A percentile compares a stretch with the other conserved stretches of the same genome.
These are phyloP conservation scores for Candida quercuum DNA, from an alignment of 805 yeast species.

Conservation along the genomic window DNA sequence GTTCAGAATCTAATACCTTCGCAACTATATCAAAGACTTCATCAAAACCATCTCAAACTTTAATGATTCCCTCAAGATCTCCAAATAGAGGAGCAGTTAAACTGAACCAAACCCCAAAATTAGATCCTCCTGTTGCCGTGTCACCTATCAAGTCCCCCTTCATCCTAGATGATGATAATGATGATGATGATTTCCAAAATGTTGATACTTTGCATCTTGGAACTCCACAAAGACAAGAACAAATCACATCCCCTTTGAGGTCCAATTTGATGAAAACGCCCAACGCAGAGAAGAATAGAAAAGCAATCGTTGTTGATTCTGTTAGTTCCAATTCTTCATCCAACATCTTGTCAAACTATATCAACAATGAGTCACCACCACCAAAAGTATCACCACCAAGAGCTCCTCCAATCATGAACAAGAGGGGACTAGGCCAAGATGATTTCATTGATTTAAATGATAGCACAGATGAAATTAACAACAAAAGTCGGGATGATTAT, in stretches of 20 bases:
- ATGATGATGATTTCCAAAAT: neutral
- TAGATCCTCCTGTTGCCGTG: constrained; percentile 17
- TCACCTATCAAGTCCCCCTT: constrained; percentile 15
- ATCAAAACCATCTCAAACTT: constrained; percentile 1
- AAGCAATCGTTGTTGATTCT: constrained; percentile 21
- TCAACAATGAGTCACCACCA: constrained; percentile 18
- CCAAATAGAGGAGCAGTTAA: constrained; percentile 13
- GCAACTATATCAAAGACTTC: neutral
- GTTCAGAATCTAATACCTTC: constrained; percentile 4
- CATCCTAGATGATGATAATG: constrained; percentile 4
- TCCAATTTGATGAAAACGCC: constrained; percentile 13
- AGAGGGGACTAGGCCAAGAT: constrained; percentile 14
- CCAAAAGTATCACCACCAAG: constrained; percentile 15
- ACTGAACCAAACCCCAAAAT: constrained; percentile 1
- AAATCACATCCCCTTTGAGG: constrained; percentile 15
- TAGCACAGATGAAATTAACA: constrained; percentile 4
- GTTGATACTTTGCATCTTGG: neutral
- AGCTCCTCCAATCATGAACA: constrained; percentile 2
- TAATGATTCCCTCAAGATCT: constrained; percentile 18
- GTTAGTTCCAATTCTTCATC: constrained; percentile 19
- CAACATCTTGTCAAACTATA: constrained; percentile 19
- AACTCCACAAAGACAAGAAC: constrained; percentile 5
- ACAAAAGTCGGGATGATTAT: too few relatives aligned
- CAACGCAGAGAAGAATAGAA: constrained; percentile 17
- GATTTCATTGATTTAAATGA: constrained; percentile 15